These are phyloP conservation scores for Yarrowia yakushimensis DNA, from an alignment of 805 yeast genomes.

Conservation along the genomic window DNA sequence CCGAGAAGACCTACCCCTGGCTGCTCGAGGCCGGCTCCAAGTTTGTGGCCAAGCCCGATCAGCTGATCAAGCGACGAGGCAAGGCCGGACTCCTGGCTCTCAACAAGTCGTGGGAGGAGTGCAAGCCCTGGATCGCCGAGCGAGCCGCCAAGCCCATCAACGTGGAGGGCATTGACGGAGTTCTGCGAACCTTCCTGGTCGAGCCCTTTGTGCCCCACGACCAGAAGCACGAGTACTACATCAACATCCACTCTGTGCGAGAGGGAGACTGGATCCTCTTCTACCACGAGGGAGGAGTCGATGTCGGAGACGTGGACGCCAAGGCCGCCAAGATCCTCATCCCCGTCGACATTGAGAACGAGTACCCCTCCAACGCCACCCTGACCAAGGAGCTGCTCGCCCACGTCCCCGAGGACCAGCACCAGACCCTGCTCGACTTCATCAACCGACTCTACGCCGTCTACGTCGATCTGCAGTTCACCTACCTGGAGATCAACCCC, in stretches of 20 bases:
- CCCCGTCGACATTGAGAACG: slow-evolving; percentile 43
- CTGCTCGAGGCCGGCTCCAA: slow-evolving; percentile 38
- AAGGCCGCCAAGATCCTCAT: slow-evolving; percentile 45
- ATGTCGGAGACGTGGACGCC: slow-evolving; percentile 48
- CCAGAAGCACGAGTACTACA: slow-evolving; percentile 46
- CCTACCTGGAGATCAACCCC: slow-evolving; percentile 48
- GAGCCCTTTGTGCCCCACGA: slow-evolving; percentile 50
- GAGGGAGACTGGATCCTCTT: slow-evolving; percentile 49
- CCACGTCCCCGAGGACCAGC: slow-evolving; percentile 43
- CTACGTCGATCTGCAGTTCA: slow-evolving; percentile 47
- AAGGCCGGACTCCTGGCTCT: slow-evolving; percentile 45
- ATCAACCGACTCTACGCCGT: slow-evolving; percentile 48
- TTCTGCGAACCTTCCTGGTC: slow-evolving; percentile 43
- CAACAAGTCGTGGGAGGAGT: slow-evolving; percentile 45
- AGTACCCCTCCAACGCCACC: slow-evolving; percentile 42
- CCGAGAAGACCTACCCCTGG: slow-evolving; percentile 45
- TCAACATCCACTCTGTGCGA: slow-evolving; percentile 47
- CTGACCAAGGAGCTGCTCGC: slow-evolving; percentile 39
- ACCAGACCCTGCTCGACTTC: slow-evolving; percentile 43
- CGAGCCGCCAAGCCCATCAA: slow-evolving; percentile 42
- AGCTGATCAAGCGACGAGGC: slow-evolving; percentile 47
- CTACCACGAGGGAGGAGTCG: slow-evolving; percentile 50
- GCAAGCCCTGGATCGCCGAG: slow-evolving; percentile 44
- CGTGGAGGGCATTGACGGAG: slow-evolving; percentile 44
- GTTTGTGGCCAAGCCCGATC: slow-evolving; percentile 48